These are phyloP conservation scores for Globisporangium splendens DNA, from an alignment of 352 stramenopile species.

Conservation along the genomic window DNA sequence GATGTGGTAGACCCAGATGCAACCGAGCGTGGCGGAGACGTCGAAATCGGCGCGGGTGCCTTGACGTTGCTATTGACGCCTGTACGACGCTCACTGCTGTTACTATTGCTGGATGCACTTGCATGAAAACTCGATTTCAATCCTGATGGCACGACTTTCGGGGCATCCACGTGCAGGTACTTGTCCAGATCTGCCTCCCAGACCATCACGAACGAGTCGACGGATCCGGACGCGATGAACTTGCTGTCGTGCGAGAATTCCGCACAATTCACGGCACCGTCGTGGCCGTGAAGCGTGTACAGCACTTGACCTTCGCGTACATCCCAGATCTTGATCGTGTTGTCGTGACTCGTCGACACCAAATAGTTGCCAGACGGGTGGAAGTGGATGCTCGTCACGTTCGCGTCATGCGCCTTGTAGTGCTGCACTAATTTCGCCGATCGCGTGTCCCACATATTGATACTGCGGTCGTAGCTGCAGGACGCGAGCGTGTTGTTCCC, in stretches of 20 bases:
- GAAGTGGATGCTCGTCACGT: conserved; percentile 81
- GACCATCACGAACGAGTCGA: conserved; percentile 82
- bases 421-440: conserved; percentile 86
- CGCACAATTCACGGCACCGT: conserved; percentile 57
- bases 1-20: neutral
- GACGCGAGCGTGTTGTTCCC: conserved; percentile 52
- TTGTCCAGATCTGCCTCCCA: conserved; percentile 84
- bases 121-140: neutral
- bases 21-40: neutral
- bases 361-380: conserved; percentile 90
- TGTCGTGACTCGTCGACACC: conserved; percentile 86
- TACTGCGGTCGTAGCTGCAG: conserved; percentile 61
- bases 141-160: conserved; percentile 15
- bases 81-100: too few relatives aligned
- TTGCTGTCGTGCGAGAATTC: conserved; percentile 72
- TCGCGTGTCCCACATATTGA: conserved; percentile 87
- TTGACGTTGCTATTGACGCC: conserved; percentile 5
- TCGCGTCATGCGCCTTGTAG: conserved; percentile 87
- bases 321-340: conserved; percentile 91
- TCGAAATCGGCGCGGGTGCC: conserved; percentile 6
- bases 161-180: conserved; percentile 50
- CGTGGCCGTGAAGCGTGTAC: conserved; percentile 90
- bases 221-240: conserved; percentile 62
- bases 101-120: neutral
- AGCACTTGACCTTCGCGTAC: conserved; percentile 90